These are phyloP conservation scores for Aquanectria penicillioides DNA, from an alignment of 2,329 filamentous ascomycete species.

Conservation along the genomic window DNA sequence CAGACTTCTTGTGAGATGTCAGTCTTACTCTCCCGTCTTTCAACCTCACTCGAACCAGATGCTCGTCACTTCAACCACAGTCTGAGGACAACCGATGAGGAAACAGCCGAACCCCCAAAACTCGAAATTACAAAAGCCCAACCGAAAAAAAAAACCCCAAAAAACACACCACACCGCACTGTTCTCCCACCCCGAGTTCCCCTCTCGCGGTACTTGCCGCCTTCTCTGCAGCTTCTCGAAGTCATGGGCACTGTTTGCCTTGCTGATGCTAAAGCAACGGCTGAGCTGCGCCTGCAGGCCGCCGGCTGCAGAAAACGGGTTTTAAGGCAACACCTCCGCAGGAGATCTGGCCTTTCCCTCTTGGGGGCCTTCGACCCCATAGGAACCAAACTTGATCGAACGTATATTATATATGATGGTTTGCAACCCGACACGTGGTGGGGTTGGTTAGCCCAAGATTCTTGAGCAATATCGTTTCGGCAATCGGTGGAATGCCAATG, in stretches of 20 bases:
- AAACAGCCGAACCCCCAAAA: not conserved
- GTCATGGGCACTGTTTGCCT: not conserved
- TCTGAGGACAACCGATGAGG: not conserved
- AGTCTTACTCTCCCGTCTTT: not conserved
- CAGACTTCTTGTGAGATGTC: too few species aligned
- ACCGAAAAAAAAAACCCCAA: not conserved
- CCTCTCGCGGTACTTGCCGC: not conserved
- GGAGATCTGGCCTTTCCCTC: too few species aligned
- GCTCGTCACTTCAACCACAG: not conserved
- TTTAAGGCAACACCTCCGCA: too few species aligned
- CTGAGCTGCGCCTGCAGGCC: too few species aligned
- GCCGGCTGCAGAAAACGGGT: not conserved
- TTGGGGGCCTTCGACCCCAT: too few species aligned
- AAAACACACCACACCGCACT: not conserved
- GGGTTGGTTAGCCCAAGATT: not conserved
- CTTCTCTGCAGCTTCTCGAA: constrained; percentile 3
- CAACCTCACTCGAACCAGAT: not conserved
- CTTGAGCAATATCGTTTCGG: not conserved
- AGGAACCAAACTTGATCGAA: too few species aligned
- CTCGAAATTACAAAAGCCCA: not conserved
- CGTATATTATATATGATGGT: too few species aligned
- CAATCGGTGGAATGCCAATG: not conserved
- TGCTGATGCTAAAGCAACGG: not conserved
- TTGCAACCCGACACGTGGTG: too few species aligned
- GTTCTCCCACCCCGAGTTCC: not conserved